These are phyloP conservation scores for Fraxinus anomala DNA, from an alignment of 257 asterid genomes.

Conservation along the genomic window DNA sequence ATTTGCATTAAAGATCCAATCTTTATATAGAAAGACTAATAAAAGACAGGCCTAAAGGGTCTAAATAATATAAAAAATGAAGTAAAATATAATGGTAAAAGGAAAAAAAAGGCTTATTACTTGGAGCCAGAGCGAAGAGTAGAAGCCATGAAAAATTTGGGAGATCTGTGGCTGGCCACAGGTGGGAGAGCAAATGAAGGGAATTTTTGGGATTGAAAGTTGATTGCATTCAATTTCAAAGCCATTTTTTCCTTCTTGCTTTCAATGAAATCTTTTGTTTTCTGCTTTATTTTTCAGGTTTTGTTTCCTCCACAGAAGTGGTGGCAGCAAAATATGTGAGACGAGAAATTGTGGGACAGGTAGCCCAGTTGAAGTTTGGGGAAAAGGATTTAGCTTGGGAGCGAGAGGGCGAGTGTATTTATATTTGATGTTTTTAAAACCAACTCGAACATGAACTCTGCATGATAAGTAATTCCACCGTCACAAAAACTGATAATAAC, in stretches of 20 bases:
- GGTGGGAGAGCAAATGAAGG: constrained; percentile 48
- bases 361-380: neutral
- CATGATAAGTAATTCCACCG: too few relatives aligned
- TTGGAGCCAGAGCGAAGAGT: constrained; percentile 63
- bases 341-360: neutral
- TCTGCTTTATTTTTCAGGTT: neutral
- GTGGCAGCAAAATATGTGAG: neutral
- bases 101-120: constrained; percentile 29
- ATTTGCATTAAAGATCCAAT: constrained; percentile 30
- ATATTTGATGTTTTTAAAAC: too few relatives aligned
- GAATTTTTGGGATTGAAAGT: constrained; percentile 39
- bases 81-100: too few relatives aligned
- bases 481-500: too few relatives aligned
- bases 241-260: constrained; percentile 36
- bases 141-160: constrained; percentile 75
- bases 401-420: neutral
- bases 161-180: constrained; percentile 67
- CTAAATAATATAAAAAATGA: neutral
- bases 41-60: constrained; percentile 4
- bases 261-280: neutral
- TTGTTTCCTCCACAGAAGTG: constrained; percentile 36
- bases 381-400: neutral
- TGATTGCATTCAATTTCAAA: constrained; percentile 42
- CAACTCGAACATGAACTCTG: too few relatives aligned
- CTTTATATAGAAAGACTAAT: neutral